Evolutionary conservation across 495 filamentous ascomycete species (phyloP).

Genomic region (Podospora fimiseda): DNA sequence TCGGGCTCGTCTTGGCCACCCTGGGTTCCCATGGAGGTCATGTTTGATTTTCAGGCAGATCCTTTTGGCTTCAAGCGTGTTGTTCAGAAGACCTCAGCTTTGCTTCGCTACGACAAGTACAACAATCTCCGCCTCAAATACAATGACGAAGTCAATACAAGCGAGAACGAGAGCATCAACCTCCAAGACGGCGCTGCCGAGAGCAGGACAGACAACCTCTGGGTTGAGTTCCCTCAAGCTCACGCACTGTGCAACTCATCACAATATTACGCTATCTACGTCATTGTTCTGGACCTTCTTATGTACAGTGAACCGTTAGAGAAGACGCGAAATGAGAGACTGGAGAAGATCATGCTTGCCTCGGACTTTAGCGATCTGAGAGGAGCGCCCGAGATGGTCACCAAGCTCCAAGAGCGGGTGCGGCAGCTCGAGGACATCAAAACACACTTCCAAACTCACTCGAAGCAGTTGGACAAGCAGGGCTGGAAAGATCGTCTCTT

Average conservation of each 20-base stretch:
- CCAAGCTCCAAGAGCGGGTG: slow-evolving; percentile 82
- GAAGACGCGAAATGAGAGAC: slow-evolving; percentile 84
- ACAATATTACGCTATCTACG: slow-evolving; percentile 95
- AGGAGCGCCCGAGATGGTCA: slow-evolving; percentile 90
- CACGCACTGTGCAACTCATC: slow-evolving; percentile 89
- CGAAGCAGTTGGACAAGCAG: slow-evolving; percentile 76
- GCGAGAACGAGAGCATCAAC: slow-evolving; percentile 32
- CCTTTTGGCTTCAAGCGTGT: slow-evolving; percentile 95
- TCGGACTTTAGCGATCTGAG: slow-evolving; percentile 97
- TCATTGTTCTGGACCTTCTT: slow-evolving; percentile 90
- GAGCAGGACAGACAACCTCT: slow-evolving; percentile 84
- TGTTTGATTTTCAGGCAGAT: slow-evolving; percentile 89
- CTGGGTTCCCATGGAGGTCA: slow-evolving; percentile 95
- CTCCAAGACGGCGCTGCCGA: slow-evolving; percentile 52
- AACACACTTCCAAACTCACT: slow-evolving; percentile 87
- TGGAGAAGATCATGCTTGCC: slow-evolving; percentile 99
- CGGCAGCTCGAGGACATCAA: slow-evolving; percentile 96
- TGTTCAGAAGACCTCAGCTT: slow-evolving; percentile 90
- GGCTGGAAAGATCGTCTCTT: slow-evolving; percentile 85
- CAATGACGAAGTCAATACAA: slow-evolving; percentile 82
- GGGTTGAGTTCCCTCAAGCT: slow-evolving; percentile 91
- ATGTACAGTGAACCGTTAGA: slow-evolving; percentile 94
- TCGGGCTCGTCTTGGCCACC: slow-evolving; percentile 87
- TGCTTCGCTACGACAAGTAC: slow-evolving; percentile 92
- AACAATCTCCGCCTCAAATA: slow-evolving; percentile 96